phyloP scores from a whole-genome alignment of 179 eudicot species.

The Gypsophila paniculata region DNA sequence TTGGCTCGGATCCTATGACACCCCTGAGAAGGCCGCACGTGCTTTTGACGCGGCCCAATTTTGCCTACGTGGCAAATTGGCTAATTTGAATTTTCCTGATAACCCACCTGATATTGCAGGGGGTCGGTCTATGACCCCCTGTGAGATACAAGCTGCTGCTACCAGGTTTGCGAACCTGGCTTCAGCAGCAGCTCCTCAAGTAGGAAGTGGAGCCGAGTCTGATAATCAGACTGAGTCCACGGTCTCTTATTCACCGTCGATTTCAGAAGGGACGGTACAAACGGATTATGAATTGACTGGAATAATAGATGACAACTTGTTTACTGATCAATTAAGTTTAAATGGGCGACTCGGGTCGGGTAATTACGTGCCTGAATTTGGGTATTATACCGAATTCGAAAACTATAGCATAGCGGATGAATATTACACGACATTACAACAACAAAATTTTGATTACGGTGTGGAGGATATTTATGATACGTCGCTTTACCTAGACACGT shows the following conservation, averaged over 20 bases:
- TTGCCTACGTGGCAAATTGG: conserved; percentile 57
- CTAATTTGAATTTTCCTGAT: conserved; percentile 66
- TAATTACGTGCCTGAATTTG: conserved; percentile 37
- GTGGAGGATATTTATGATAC: conserved; percentile 33
- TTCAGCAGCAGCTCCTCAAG: neutral
- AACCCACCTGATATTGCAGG: conserved; percentile 46
- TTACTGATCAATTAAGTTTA: conserved; percentile 29
- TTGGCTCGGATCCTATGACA: conserved; percentile 65
- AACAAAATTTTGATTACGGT: conserved; percentile 14
- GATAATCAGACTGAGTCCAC: conserved; percentile 1
- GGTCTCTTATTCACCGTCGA: conserved; percentile 22
- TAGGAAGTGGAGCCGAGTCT: neutral
- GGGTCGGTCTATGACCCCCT: conserved; percentile 38
- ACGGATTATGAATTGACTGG: conserved; percentile 22
- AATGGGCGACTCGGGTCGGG: conserved; percentile 33
- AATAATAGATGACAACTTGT: conserved; percentile 34
- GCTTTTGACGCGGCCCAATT: conserved; percentile 80
- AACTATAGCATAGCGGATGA: conserved; percentile 30
- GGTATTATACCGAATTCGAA: conserved; percentile 41
- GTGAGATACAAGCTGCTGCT: conserved; percentile 55
- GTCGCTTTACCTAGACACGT: conserved; percentile 32
- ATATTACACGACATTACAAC: conserved; percentile 28
- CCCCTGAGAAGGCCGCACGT: conserved; percentile 65
- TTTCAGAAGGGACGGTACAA: conserved; percentile 35
- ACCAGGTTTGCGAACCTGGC: conserved; percentile 43